phyloP scores from a whole-genome alignment of 352 stramenopile species.

The Phytophthora brassicae region DNA sequence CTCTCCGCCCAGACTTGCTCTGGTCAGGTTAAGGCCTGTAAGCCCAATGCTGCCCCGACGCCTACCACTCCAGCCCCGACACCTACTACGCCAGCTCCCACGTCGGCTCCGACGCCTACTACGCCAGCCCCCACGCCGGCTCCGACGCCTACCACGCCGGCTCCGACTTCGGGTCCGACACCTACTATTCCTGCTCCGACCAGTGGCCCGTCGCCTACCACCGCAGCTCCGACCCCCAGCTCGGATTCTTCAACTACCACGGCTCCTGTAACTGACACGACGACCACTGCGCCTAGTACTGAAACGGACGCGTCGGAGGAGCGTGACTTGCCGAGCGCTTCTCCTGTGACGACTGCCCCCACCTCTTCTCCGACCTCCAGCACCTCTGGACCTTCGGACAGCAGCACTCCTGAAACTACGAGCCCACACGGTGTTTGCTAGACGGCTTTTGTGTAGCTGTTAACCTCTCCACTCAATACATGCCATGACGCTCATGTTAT shows the following conservation, averaged over 20 bases:
- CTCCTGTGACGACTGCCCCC: background rate
- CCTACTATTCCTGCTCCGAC: background rate
- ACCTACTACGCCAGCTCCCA: background rate
- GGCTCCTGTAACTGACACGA: background rate
- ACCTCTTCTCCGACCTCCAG: background rate
- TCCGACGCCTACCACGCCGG: background rate
- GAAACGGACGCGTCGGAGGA: background rate
- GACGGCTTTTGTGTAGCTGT: too few relatives aligned
- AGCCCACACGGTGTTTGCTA: background rate
- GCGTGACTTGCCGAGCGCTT: background rate
- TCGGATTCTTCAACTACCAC: background rate
- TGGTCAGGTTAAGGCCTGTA: conserved; percentile 36
- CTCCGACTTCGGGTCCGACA: background rate
- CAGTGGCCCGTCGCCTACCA: background rate
- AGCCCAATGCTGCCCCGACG: background rate
- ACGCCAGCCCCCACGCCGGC: background rate
- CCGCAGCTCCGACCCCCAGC: background rate
- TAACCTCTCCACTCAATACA: background rate
- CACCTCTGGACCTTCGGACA: background rate
- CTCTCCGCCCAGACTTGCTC: conserved; percentile 38
- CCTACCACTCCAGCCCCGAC: background rate
- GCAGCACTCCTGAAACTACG: background rate
- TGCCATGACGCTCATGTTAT: background rate
- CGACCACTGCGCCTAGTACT: background rate
- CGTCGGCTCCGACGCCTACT: background rate